Evolutionary conservation across 2,329 filamentous ascomycete genomes (phyloP), one percentile per base, ranked within the genome.

Genomic region (Aspergillus spinulosporus): DNA sequence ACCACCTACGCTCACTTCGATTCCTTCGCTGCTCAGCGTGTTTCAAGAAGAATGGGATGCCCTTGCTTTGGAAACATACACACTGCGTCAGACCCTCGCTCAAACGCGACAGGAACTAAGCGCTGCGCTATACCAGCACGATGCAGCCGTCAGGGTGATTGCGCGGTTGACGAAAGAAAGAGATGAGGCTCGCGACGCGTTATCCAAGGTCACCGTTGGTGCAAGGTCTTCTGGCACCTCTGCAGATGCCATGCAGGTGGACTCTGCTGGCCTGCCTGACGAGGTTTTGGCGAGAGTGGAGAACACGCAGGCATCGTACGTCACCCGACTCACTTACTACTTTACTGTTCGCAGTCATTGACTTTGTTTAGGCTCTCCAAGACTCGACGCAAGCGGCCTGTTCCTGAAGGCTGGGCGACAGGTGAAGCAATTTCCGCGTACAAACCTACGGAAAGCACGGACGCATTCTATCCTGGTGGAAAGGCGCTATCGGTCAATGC

Each of bases 41-140:
- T 97, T 99, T 74, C 94, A 99, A 74, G 96, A 96, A 74, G 94
- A 99, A 81, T 99, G 94, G 94, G 94, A 99, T 72, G 88, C 92
- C 6, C 79, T 97, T 44, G 90, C 93, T 9, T 80, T 97, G 36
- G 94, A 99, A 77, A 90, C 91, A 49, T 97, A 92, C 74, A 94
- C 90, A 64, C 79, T 97, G 58, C 88, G 90, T 76, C 90, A 97
- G 74, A 91, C 96, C 71, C 81, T 99, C 60, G 83, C 88, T 50
- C 90, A 96, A 72, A 96, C 92, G 42, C 83, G 93, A 63, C 92
- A 97, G 76, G 94, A 99, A 78, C 84, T 99, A 55, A 91, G 91
- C 55, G 94, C 91, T 1, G 90, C 94, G 0, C 82, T 99, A 26
- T 99, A 99, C 76, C 93, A 97, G 76, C 90, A 97, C 67, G 94